Evolutionary conservation across 192 early-diverging fungal genomes (phyloP).

Genomic region (Coemansia sp.): DNA sequence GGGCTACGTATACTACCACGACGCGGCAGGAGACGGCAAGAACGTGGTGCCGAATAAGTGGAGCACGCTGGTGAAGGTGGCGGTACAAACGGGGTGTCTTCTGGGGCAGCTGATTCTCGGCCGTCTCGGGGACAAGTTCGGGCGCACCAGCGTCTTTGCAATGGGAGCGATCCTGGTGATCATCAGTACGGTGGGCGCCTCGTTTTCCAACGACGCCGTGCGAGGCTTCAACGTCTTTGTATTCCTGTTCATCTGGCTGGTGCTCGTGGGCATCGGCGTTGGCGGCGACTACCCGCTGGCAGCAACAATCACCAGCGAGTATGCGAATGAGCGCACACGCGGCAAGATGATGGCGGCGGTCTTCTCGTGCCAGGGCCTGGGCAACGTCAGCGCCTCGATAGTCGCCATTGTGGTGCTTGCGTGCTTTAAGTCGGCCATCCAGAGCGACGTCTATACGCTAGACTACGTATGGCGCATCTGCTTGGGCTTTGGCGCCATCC

Average conservation of each 20-base stretch:
- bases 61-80: slow-evolving; percentile 85
- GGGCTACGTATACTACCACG: slow-evolving; percentile 64
- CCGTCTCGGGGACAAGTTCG: slow-evolving; percentile 82
- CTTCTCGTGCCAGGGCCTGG: slow-evolving; percentile 94
- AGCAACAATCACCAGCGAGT: slow-evolving; percentile 92
- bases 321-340: slow-evolving; percentile 71
- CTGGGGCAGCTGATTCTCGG: slow-evolving; percentile 92
- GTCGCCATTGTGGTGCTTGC: slow-evolving; percentile 71
- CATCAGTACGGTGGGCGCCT: slow-evolving; percentile 76
- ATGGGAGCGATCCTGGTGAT: slow-evolving; percentile 89
- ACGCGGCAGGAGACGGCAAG: slow-evolving; percentile 22
- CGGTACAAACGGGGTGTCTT: slow-evolving; percentile 86
- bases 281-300: slow-evolving; percentile 96
- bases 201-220: slow-evolving; percentile 68
- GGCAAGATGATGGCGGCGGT: slow-evolving; percentile 90
- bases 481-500: slow-evolving; percentile 81
- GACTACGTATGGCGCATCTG: slow-evolving; percentile 93
- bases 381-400: slow-evolving; percentile 77
- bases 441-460: slow-evolving; percentile 62
- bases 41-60: slow-evolving; percentile 64
- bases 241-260: slow-evolving; percentile 84
- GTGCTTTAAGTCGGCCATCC: slow-evolving; percentile 69
- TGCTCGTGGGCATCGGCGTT: slow-evolving; percentile 90
- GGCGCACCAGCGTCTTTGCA: slow-evolving; percentile 88
- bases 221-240: slow-evolving; percentile 67